phyloP scores from a whole-genome alignment of 768 basidiomycete genomes.

The Lentinus tigrinus region DNA sequence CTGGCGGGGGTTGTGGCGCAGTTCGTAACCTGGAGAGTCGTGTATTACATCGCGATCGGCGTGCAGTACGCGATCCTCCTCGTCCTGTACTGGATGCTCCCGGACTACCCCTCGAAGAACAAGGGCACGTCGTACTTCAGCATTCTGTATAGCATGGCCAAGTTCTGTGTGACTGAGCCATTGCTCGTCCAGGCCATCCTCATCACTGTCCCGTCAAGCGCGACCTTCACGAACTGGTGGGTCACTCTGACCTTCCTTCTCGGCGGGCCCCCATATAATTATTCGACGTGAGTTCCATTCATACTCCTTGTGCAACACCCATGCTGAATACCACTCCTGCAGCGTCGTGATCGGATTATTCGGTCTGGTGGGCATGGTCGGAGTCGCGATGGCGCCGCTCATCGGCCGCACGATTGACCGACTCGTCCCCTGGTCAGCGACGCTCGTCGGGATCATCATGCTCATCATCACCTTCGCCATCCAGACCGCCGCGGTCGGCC shows the following conservation, averaged over 20 bases:
- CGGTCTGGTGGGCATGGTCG: constrained; percentile 53
- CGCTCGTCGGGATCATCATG: constrained; percentile 50
- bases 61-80: constrained; percentile 59
- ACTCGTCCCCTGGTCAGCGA: constrained; percentile 77
- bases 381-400: constrained; percentile 66
- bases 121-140: constrained; percentile 59
- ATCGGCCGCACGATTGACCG: constrained; percentile 68
- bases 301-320: neutral
- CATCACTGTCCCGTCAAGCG: constrained; percentile 57
- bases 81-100: constrained; percentile 64
- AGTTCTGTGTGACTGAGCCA: constrained; percentile 76
- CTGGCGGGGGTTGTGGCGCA: constrained; percentile 74
- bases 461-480: constrained; percentile 57
- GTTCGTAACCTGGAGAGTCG: constrained; percentile 67
- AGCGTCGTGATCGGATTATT: constrained; percentile 48
- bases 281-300: constrained; percentile 53
- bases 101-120: constrained; percentile 83
- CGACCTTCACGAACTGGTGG: constrained; percentile 51
- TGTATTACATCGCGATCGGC: constrained; percentile 78
- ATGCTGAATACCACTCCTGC: constrained; percentile 13
- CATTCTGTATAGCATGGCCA: constrained; percentile 76
- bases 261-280: constrained; percentile 71
- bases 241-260: constrained; percentile 78
- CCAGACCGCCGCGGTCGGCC: constrained; percentile 68
- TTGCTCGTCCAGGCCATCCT: constrained; percentile 67